Base-by-base conservation (phyloP, 2,329 filamentous ascomycete species). In the Zasmidium citrigriseum region DNA sequence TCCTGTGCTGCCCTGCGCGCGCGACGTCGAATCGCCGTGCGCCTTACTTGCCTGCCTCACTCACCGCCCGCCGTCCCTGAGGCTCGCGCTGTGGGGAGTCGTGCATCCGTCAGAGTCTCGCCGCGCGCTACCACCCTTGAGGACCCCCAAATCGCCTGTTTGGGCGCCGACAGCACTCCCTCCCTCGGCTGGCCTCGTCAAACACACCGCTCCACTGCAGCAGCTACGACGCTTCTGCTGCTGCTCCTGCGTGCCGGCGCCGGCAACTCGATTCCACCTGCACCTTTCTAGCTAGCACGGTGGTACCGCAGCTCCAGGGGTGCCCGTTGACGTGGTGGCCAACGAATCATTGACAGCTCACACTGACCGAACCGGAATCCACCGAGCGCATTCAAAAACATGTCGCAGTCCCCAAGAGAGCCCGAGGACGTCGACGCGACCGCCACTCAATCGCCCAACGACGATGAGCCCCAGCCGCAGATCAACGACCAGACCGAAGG, bases 361-460 rank as follows among this genome's bases (percentile, higher is more conserved):
- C 58, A 53, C 61, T 54, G 48, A 61, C 63, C 54, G 58, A 55
- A 65, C 61, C 64, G 61, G 56, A 51, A 63, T 41, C 34, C 34
- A 60, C 61, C 59, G 55, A 60, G 55, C 54, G 55, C 60, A 48
- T 90, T 91, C 49, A 34, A 95, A 82, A 87, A 84, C 81, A 89
- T 97, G 93, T 96, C 93, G 83, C 90, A 91, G 86, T 92, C 78
- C 73, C 91, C 92, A 83, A 88, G 90, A 85, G 91, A 89, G 74
- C 80, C 81, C 73, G 86, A 96, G 83, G 90, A 96, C 83, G 90
- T 92, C 84, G 93, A 96, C 84, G 61, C 61, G 59, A 62, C 63
- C 52, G 59, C 63, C 61, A 64, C 86, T 86, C 90, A 91, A 83
- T 96, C 92, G 82, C 88, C 88, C 83, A 92, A 95, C 82, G 91